Evolutionary conservation across 2,329 filamentous ascomycete genomes (phyloP), one percentile per base, ranked within the genome.

Genomic region (Incumbomyces lentus): DNA sequence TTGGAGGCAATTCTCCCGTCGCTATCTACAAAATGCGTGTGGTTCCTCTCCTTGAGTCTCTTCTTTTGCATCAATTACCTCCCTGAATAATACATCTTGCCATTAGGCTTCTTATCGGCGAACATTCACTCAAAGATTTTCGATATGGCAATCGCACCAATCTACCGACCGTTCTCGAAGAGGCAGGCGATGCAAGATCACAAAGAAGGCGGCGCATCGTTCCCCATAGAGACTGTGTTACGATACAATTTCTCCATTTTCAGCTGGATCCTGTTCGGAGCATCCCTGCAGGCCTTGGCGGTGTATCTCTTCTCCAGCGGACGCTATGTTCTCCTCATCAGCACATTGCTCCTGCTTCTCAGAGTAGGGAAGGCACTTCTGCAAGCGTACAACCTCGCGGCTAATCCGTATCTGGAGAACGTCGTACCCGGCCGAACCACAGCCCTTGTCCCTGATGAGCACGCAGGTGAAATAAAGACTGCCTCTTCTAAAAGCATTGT

Each of bases 221-320:
- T 26, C 22, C 5, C 22, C 22, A 26, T 26, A 26, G 22, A 26
- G 33, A 35, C 33, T 26, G 6, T 16, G 12, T 36, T 61, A 17
- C 63, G 65, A 16, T 59, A 66, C 47, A 62, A 61, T 42, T 60
- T 70, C 50, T 57, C 58, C 17, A 56, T 69, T 47, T 55, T 62
- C 10, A 68, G 65, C 13, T 69, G 65, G 65, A 62, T 71, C 14
- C 52, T 65, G 22, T 18, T 69, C 12, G 67, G 68, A 31, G 64
- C 64, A 29, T 47, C 63, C 16, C 45, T 66, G 7, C 67, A 71
- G 57, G 60, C 60, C 33, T 10, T 62, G 2, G 48, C 65, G 6
- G 61, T 65, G 39, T 52, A 65, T 10, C 44, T 64, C n/a, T 49
- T 64, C 19, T 51, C 61, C 48, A 61, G 48, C 12, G 42, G 59